Percentiles rank a stretch among this genome's conserved stretches.
phyloP scores from a whole-genome alignment of 345 rosid genomes.

The Camelina sativa region DNA sequence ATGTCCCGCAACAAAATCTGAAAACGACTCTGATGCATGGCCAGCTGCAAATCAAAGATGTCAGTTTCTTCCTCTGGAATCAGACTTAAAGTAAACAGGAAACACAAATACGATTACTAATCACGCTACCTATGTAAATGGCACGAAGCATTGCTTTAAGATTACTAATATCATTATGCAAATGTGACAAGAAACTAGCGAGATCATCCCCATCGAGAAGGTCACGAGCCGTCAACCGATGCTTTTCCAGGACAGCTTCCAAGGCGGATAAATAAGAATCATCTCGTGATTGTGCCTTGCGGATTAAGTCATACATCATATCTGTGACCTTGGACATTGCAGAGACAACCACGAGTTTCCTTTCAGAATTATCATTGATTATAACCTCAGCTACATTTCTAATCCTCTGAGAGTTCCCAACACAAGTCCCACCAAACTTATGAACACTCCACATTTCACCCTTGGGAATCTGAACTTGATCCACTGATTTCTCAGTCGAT shows the following conservation, averaged over 20 bases:
- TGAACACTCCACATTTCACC: slow-evolving; percentile 91
- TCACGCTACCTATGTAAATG: slow-evolving; percentile 69
- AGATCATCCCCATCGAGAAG: slow-evolving; percentile 85
- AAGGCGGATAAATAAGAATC: slow-evolving; percentile 76
- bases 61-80: slow-evolving; percentile 11
- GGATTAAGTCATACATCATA: slow-evolving; percentile 93
- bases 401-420: slow-evolving; percentile 85
- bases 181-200: slow-evolving; percentile 69
- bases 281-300: slow-evolving; percentile 86
- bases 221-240: slow-evolving; percentile 72
- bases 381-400: slow-evolving; percentile 84
- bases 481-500: slow-evolving; percentile 51
- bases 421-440: slow-evolving; percentile 98
- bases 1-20: slow-evolving; percentile 95
- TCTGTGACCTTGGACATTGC: slow-evolving; percentile 99
- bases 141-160: slow-evolving; percentile 99
- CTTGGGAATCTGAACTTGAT: slow-evolving; percentile 58
- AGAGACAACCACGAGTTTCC: slow-evolving; percentile 87
- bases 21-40: slow-evolving; percentile 92
- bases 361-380: slow-evolving; percentile 64
- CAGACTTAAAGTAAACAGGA: slow-evolving; percentile 8
- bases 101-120: neutral
- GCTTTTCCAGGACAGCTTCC: slow-evolving; percentile 84
- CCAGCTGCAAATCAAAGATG: slow-evolving; percentile 66
- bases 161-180: slow-evolving; percentile 78